Base-by-base conservation (phyloP, 2,329 filamentous ascomycete species). In the Clonostachys rhizophaga region DNA sequence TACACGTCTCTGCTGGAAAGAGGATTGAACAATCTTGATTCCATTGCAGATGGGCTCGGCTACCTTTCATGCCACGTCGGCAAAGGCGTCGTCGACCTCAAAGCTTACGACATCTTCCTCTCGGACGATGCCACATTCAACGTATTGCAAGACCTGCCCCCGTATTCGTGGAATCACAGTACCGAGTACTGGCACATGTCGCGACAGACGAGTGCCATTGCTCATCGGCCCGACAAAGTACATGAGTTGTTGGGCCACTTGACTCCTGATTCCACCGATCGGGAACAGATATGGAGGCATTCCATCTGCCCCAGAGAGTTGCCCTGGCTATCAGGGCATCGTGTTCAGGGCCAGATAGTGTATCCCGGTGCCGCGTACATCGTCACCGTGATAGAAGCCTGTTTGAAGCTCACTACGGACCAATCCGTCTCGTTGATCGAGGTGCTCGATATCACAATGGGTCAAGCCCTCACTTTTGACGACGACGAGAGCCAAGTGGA, bases 81-180 rank as follows among this genome's bases (percentile, higher is more conserved):
- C 18, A 18, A 18, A 18, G 18, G 18, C 18, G 18, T 18, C 18
- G 18, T 18, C 18, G 18, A 18, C 18, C 18, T 18, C 18, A 18
- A 18, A 18, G 18, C 18, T 18, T 18, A 18, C 18, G 18, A 18
- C 18, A 5, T 5, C 18, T 18, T 18, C 18, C 18, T 18, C 18
- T 18, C 18, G 18, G 18, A 71, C 14, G 66, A 60, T 5, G 5
- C 18, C 4, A 18, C 18, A 18, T 18, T 18, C 18, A 18, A 18
- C 18, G 18, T 18, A 18, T 18, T 18, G 18, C 18, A 18, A 18
- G 68, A 73, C 48, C 57, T 81, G 35, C 78, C 78, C 3, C 63
- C 67, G 1, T 81, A 81, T 49, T 68, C 72, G 3, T 81, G 78
- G 76, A 77, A 80, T 30, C 77, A 80, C 49, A 58, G 63, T 20